phyloP scores from a whole-genome alignment of 169 alveolate species.

The Babesia microti region DNA sequence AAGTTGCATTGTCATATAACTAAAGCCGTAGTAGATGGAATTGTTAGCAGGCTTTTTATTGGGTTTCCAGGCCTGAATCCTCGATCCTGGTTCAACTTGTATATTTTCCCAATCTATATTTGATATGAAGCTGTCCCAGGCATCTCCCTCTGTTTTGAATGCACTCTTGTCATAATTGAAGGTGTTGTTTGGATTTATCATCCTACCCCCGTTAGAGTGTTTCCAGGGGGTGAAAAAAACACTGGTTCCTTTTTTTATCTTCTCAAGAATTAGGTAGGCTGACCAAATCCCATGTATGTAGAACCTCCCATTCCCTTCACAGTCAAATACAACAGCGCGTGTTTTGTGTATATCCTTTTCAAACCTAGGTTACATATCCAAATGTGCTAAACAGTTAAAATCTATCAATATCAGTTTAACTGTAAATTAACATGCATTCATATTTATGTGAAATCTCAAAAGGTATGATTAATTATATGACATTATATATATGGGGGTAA shows the following conservation, averaged over 20 bases:
- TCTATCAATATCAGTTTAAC: too few relatives aligned
- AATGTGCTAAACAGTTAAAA: too few relatives aligned
- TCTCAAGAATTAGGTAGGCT: slow-evolving; percentile 24
- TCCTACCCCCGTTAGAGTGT: slow-evolving; percentile 9
- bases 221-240: slow-evolving; percentile 1
- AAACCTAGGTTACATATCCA: too few relatives aligned
- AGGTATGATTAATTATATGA: too few relatives aligned
- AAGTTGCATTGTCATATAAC: slow-evolving; percentile 75
- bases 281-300: slow-evolving; percentile 60
- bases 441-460: too few relatives aligned
- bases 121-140: slow-evolving; percentile 49
- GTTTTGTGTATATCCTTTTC: slow-evolving; percentile 62
- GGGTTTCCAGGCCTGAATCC: slow-evolving; percentile 55
- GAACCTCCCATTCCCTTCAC: slow-evolving; percentile 44
- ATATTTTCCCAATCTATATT: slow-evolving; percentile 46
- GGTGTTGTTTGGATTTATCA: slow-evolving; percentile 5
- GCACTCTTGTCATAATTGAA: too few relatives aligned
- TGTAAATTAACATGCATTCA: too few relatives aligned
- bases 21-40: slow-evolving; percentile 62
- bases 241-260: too few relatives aligned
- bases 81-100: slow-evolving; percentile 22
- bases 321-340: slow-evolving; percentile 53
- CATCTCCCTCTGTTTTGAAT: slow-evolving; percentile 43
- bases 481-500: too few relatives aligned
- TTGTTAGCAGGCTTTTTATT: slow-evolving; percentile 51